These are phyloP conservation scores for Gaertneriomyces semiglobifer DNA, from an alignment of 192 early-diverging fungal genomes.

Conservation along the genomic window DNA sequence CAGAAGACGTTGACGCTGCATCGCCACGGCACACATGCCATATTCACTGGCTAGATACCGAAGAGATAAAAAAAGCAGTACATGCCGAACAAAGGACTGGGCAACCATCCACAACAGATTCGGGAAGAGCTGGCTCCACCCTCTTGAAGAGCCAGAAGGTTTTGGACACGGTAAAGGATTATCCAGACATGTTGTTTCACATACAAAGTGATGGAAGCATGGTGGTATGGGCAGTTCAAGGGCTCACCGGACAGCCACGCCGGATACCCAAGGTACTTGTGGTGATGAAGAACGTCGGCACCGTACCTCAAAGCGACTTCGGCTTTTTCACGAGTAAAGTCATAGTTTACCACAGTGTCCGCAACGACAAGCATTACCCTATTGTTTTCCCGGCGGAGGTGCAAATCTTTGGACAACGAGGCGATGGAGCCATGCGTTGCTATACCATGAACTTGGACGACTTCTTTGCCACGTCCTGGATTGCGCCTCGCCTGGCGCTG, in stretches of 20 bases:
- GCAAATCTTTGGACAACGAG: slow-evolving; percentile 52
- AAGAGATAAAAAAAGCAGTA: slow-evolving; percentile 37
- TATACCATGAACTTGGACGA: slow-evolving; percentile 76
- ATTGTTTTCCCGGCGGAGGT: slow-evolving; percentile 58
- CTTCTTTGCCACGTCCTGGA: slow-evolving; percentile 64
- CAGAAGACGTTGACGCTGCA: slow-evolving; percentile 8
- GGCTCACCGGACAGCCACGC: slow-evolving; percentile 58
- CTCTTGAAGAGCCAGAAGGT: slow-evolving; percentile 49
- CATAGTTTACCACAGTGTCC: slow-evolving; percentile 45
- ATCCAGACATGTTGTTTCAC: slow-evolving; percentile 74
- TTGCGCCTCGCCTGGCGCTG: slow-evolving; percentile 53
- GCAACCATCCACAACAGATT: background rate
- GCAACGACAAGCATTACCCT: slow-evolving; percentile 36
- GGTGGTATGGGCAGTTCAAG: slow-evolving; percentile 74
- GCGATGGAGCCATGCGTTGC: slow-evolving; percentile 57
- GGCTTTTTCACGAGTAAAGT: slow-evolving; percentile 57
- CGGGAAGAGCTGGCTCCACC: slow-evolving; percentile 23
- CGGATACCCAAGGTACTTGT: slow-evolving; percentile 65
- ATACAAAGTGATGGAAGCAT: slow-evolving; percentile 67
- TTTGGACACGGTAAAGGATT: slow-evolving; percentile 62
- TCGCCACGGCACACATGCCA: background rate
- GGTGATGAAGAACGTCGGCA: slow-evolving; percentile 57
- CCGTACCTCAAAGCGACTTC: slow-evolving; percentile 51
- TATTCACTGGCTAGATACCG: slow-evolving; percentile 40
- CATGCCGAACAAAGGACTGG: slow-evolving; percentile 8